Conservation (phyloP, 441 rosid species). For the Heliophila coronopifolia region DNA sequence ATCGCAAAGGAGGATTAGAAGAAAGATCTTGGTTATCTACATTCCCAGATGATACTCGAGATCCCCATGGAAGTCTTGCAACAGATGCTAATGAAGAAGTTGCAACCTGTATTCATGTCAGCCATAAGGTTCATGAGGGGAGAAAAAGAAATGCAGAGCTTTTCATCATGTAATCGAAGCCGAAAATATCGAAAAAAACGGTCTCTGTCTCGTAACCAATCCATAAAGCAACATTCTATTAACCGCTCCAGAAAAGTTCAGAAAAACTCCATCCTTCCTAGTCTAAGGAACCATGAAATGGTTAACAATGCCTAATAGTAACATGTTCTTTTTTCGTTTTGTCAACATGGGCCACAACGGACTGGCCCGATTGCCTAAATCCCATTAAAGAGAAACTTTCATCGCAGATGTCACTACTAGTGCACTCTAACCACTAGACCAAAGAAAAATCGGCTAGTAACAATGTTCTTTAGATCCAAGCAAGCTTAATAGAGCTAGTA, state of each 20-base stretch:
- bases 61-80: constrained; percentile 77
- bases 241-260: not conserved
- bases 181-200: not conserved
- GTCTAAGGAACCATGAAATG: not conserved
- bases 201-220: not conserved
- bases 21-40: constrained; percentile 19
- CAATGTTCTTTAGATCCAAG: not conserved
- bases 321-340: too few relatives aligned
- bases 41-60: constrained; percentile 34
- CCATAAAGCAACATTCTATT: not conserved
- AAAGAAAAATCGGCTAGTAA: too few relatives aligned
- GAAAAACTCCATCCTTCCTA: not conserved
- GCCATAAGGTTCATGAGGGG: not conserved
- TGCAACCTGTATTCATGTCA: constrained; percentile 33
- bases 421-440: too few relatives aligned
- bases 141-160: not conserved
- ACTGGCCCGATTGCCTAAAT: too few relatives aligned
- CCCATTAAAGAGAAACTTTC: too few relatives aligned
- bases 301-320: not conserved
- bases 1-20: constrained; percentile 35
- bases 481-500: not conserved
- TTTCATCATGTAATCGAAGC: not conserved
- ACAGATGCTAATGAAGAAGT: constrained; percentile 64
- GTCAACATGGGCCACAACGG: too few relatives aligned
- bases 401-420: too few relatives aligned